Evolutionary conservation across 306 rosid genomes (phyloP).

Genomic region (Acacia confusa): DNA sequence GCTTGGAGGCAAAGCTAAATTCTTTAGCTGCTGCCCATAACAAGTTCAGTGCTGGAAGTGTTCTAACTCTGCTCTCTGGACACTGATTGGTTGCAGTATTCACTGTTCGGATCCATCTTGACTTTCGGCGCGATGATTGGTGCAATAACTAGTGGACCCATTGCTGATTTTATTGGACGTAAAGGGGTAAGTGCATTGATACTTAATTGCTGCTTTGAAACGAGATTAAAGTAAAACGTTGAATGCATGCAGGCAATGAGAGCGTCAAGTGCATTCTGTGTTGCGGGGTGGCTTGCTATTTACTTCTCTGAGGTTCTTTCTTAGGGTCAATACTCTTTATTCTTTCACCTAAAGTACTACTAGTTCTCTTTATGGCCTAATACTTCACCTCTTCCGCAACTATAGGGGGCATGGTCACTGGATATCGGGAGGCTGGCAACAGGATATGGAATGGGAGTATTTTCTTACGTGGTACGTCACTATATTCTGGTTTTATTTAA

Average conservation of each 20-base stretch:
- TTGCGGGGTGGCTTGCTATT: slow-evolving; percentile 82
- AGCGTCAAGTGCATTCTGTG: slow-evolving; percentile 64
- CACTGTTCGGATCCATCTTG: slow-evolving; percentile 87
- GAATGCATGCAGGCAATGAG: slow-evolving; percentile 79
- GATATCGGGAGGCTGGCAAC: slow-evolving; percentile 88
- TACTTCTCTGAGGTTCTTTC: slow-evolving; percentile 73
- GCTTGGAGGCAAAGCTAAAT: neutral
- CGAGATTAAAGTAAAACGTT: slow-evolving; percentile 5
- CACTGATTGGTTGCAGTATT: slow-evolving; percentile 52
- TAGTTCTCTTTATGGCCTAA: slow-evolving; percentile 17
- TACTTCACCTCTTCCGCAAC: slow-evolving; percentile 22
- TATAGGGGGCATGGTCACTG: slow-evolving; percentile 61
- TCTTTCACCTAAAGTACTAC: slow-evolving; percentile 11
- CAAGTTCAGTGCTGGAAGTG: slow-evolving; percentile 5
- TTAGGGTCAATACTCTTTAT: slow-evolving; percentile 6
- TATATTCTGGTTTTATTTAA: slow-evolving; percentile 25
- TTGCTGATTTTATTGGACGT: slow-evolving; percentile 71
- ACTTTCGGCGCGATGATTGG: slow-evolving; percentile 98
- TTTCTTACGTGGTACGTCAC: slow-evolving; percentile 68
- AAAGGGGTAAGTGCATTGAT: slow-evolving; percentile 62
- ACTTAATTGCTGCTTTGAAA: neutral
- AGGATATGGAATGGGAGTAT: slow-evolving; percentile 99
- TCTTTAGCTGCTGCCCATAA: neutral
- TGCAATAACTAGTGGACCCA: slow-evolving; percentile 84
- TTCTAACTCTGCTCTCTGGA: neutral